These are phyloP conservation scores for Pseudocercospora macadamiae DNA, from an alignment of 2,329 filamentous ascomycete species.

Conservation along the genomic window DNA sequence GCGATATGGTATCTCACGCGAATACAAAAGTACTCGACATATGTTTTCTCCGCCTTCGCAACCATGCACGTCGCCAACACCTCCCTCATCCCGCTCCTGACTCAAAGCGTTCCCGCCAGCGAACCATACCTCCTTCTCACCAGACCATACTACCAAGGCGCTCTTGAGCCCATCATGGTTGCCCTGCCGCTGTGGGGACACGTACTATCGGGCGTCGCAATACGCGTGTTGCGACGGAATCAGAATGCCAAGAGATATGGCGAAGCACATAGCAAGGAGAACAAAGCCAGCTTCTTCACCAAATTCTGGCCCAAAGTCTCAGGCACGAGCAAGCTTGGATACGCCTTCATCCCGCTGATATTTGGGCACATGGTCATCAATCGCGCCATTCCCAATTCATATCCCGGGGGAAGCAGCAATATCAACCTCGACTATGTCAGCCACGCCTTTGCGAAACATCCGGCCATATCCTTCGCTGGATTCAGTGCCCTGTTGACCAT, in stretches of 20 bases:
- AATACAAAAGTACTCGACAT: slow-evolving; percentile 86
- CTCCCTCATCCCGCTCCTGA: slow-evolving; percentile 75
- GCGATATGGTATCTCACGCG: slow-evolving; percentile 76
- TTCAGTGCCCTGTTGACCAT: slow-evolving; percentile 70
- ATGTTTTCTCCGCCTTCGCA: slow-evolving; percentile 77
- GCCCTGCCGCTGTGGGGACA: slow-evolving; percentile 74
- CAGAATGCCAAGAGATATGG: slow-evolving; percentile 77
- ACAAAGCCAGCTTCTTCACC: slow-evolving; percentile 33
- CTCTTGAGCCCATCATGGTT: slow-evolving; percentile 79
- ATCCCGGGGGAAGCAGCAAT: slow-evolving; percentile 82
- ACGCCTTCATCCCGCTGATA: slow-evolving; percentile 66
- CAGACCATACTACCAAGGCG: slow-evolving; percentile 87
- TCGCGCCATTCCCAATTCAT: slow-evolving; percentile 68
- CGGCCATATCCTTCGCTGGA: slow-evolving; percentile 65
- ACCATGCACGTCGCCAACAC: slow-evolving; percentile 80
- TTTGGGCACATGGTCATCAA: slow-evolving; percentile 75
- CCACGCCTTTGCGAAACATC: slow-evolving; percentile 79
- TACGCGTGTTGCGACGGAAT: slow-evolving; percentile 74
- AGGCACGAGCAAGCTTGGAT: slow-evolving; percentile 73
- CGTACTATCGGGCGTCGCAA: slow-evolving; percentile 72
- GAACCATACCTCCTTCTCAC: slow-evolving; percentile 90
- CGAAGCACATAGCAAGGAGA: slow-evolving; percentile 59
- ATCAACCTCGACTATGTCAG: slow-evolving; percentile 81
- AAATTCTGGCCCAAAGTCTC: slow-evolving; percentile 70
- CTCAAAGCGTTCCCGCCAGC: slow-evolving; percentile 70